A percentile compares a stretch with the other conserved stretches of the same genome.
phyloP scores from a whole-genome alignment of 78 protist genomes.

The Dictyostelium intermedium region DNA sequence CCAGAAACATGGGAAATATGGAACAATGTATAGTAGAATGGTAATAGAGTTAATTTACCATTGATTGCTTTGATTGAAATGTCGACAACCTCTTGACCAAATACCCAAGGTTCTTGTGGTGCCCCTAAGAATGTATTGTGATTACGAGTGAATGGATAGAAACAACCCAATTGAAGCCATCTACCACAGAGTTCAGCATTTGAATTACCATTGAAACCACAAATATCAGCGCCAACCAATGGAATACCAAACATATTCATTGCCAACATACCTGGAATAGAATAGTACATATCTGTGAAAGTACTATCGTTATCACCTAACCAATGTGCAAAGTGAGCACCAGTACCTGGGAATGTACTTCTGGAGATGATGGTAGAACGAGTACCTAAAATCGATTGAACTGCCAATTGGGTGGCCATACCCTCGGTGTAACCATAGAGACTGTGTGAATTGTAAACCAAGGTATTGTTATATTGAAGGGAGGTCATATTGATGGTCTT shows the following conservation, averaged over 20 bases:
- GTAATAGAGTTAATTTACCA: constrained; percentile 56
- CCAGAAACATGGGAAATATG: constrained; percentile 12
- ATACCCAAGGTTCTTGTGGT: constrained; percentile 89
- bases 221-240: constrained; percentile 93
- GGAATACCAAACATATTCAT: constrained; percentile 91
- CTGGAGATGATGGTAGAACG: constrained; percentile 87
- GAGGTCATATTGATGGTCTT: constrained; percentile 65
- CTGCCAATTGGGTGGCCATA: constrained; percentile 77
- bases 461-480: not conserved
- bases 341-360: constrained; percentile 90
- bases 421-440: constrained; percentile 83
- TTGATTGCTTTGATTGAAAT: constrained; percentile 29
- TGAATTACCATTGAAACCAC: constrained; percentile 89
- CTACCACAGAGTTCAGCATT: constrained; percentile 88
- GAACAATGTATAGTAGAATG: constrained; percentile 81
- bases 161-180: constrained; percentile 90
- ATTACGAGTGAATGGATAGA: constrained; percentile 90
- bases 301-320: constrained; percentile 79
- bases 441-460: constrained; percentile 82
- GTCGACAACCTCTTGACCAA: constrained; percentile 54
- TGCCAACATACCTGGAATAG: constrained; percentile 88
- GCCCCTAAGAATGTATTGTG: constrained; percentile 51
- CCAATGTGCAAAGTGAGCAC: constrained; percentile 86
- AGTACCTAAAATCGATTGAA: constrained; percentile 24
- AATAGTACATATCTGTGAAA: constrained; percentile 50